phyloP scores from a whole-genome alignment of 768 basidiomycete species.

The Ramaria rubella region DNA sequence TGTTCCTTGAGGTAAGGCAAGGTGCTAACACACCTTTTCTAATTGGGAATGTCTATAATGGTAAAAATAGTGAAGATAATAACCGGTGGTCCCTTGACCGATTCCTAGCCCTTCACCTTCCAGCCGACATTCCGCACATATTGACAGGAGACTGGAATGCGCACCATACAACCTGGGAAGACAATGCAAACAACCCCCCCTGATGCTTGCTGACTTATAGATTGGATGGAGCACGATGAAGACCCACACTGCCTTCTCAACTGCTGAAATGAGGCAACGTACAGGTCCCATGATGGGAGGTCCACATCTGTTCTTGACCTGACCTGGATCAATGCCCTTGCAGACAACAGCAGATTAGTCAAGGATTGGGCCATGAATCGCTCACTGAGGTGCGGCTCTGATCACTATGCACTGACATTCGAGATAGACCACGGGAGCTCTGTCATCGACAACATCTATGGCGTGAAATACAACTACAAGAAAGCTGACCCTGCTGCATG shows the following conservation, averaged over 20 bases:
- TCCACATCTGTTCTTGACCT: background rate
- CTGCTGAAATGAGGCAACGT: background rate
- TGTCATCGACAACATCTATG: background rate
- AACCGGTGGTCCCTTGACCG: background rate
- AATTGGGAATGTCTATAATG: background rate
- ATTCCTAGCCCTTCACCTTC: background rate
- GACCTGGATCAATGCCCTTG: background rate
- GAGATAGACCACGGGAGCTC: background rate
- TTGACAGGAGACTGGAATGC: conserved; percentile 20
- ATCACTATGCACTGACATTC: no score
- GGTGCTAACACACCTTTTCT: conserved; percentile 13
- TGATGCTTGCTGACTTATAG: background rate
- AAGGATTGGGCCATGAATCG: conserved; percentile 3
- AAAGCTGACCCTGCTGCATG: background rate
- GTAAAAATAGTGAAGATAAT: conserved; percentile 16
- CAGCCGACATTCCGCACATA: conserved; percentile 15
- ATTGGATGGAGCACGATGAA: background rate
- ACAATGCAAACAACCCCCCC: conserved; percentile 21
- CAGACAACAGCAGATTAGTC: background rate
- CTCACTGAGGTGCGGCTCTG: no score
- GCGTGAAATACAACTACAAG: conserved; percentile 7
- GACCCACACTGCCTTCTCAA: background rate
- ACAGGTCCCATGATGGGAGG: no score
- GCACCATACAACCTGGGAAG: background rate
- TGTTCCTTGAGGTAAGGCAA: conserved; percentile 21